Base-by-base conservation (phyloP, 2,329 filamentous ascomycete species). In the Penicillium italicum region DNA sequence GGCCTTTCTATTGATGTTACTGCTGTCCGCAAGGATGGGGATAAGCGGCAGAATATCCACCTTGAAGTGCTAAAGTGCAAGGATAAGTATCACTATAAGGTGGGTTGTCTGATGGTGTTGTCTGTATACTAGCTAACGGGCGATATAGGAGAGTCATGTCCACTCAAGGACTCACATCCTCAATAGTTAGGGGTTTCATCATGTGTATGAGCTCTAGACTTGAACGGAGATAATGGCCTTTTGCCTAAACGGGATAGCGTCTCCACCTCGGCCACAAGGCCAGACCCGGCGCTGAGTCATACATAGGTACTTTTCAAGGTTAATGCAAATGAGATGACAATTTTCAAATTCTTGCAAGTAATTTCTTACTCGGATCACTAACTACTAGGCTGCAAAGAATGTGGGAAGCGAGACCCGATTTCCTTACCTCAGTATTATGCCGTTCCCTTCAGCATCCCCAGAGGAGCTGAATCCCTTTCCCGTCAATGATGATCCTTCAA, bases 1-100 rank as follows among this genome's bases (percentile, higher is more conserved):
- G 83, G 83, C 0, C 68, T 85, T 0, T 86, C 84, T 62, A 84
- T 86, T 61, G 83, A 86, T 64, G 83, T 86, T 57, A 85, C 83
- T 0, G 79, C 81, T 6, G 72, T 85, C 5, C 74, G 82, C 48
- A 74, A 74, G 11, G 78, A 83, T 58, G 62, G 72, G 16, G 70
- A 70, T 0, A 72, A 71, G 7, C 69, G 76, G 43, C 65, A 66
- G 0, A 55, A 66, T 4, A 79, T 79, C 0, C 54, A 70, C 2
- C 49, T 70, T 10, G 77, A 75, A 6, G 73, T 72, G 8, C 72
- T 84, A 69, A 79, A 79, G 71, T 82, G 79, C 65, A 86, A 86
- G 66, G 83, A 85, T 67, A 73, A 71, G 9, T 83, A 86, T 63
- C 69, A 74, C 33, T 86, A 82, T 62, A 66, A 73, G 48, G 73